Conservation (phyloP, 2,329 filamentous ascomycete genomes). For the Paecilomyces formosus region DNA sequence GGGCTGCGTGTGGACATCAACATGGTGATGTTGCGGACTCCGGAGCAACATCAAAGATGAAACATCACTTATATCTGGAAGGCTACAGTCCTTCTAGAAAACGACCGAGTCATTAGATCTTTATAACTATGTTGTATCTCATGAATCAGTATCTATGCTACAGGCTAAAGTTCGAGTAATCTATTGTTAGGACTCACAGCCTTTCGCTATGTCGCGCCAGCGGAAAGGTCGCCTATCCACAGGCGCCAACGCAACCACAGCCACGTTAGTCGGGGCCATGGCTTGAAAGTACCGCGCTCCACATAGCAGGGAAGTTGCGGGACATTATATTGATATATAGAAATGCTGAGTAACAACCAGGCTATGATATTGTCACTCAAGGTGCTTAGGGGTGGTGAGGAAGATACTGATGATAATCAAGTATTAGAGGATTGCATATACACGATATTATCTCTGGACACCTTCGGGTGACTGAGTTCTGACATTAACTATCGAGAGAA, state of each 20-base stretch:
- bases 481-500: neutral
- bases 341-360: neutral
- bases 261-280: neutral
- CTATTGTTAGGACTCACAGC: neutral
- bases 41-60: neutral
- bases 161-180: neutral
- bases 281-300: neutral
- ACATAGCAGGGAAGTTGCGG: neutral
- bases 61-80: neutral
- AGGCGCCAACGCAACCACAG: neutral
- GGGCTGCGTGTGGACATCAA: neutral
- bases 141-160: neutral
- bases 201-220: neutral
- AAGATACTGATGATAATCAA: neutral
- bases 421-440: neutral
- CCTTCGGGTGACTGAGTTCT: neutral
- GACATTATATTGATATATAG: neutral
- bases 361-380: neutral
- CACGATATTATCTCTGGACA: neutral
- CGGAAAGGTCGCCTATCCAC: neutral
- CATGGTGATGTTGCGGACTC: no score
- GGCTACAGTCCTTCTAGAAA: neutral
- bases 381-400: neutral
- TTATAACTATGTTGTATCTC: neutral
- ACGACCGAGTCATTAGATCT: neutral